phyloP scores from a whole-genome alignment of 768 basidiomycete species.

The Tylopilus cervinicoccineus region DNA sequence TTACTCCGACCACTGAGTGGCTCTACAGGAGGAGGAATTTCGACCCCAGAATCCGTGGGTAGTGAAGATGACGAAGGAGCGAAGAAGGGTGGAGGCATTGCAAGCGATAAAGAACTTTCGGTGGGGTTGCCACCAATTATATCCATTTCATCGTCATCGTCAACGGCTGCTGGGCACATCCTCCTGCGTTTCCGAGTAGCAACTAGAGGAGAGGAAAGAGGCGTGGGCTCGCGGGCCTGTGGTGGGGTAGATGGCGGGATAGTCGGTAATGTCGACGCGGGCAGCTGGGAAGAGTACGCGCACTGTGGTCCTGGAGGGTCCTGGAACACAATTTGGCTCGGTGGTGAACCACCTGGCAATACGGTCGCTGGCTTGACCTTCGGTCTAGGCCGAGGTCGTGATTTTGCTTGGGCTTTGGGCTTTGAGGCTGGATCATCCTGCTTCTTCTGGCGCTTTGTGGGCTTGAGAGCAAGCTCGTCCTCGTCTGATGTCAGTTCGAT shows the following conservation, averaged over 20 bases:
- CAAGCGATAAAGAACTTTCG: background rate
- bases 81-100: conserved; percentile 44
- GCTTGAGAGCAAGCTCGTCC: conserved; percentile 34
- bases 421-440: conserved; percentile 27
- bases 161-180: conserved; percentile 2
- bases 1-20: conserved; percentile 4
- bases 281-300: conserved; percentile 29
- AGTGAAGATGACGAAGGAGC: conserved; percentile 41
- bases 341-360: conserved; percentile 18
- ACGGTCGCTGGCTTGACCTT: conserved; percentile 14
- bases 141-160: conserved; percentile 16
- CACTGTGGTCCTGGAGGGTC: conserved; percentile 29
- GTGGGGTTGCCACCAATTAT: background rate
- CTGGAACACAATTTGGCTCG: conserved; percentile 4
- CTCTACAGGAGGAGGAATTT: conserved; percentile 16
- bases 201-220: conserved; percentile 23
- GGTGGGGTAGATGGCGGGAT: conserved; percentile 22
- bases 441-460: conserved; percentile 29
- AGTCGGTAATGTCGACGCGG: conserved; percentile 31
- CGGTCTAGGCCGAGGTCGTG: conserved; percentile 24
- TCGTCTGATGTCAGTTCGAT: conserved; percentile 47
- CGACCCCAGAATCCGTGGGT: conserved; percentile 25
- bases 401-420: conserved; percentile 23
- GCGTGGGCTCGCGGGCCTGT: conserved; percentile 21
- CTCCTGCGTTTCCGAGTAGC: conserved; percentile 27